Evolutionary conservation across 1,284 basidiomycete genomes (phyloP).

Genomic region (Malassezia furfur): DNA sequence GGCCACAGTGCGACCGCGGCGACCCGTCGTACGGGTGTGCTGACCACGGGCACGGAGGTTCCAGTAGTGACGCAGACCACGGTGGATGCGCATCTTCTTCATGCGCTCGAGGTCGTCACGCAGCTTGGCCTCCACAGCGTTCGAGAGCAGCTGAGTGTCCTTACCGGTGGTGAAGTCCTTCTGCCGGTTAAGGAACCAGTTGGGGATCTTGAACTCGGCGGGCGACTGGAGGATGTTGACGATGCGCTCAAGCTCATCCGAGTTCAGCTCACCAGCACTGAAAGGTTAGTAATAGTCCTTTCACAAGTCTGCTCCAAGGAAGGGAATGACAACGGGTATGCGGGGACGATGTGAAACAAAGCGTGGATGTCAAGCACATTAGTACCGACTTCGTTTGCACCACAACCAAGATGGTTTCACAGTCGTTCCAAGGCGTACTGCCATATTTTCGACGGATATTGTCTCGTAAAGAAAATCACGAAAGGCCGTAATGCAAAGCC

Average conservation of each 20-base stretch:
- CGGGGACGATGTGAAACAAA: background rate
- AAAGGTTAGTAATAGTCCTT: constrained; percentile 7
- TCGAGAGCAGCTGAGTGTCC: constrained; percentile 89
- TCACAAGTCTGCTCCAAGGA: too few relatives aligned
- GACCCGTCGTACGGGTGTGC: constrained; percentile 98
- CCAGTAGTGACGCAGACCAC: constrained; percentile 97
- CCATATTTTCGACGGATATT: too few relatives aligned
- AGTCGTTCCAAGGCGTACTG: too few relatives aligned
- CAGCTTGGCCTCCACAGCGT: constrained; percentile 94
- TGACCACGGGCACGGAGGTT: constrained; percentile 81
- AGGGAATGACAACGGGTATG: background rate
- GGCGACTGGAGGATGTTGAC: constrained; percentile 99
- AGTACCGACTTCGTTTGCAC: too few relatives aligned
- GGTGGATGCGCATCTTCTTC: constrained; percentile 98
- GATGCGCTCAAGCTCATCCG: constrained; percentile 93
- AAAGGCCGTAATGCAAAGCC: too few relatives aligned
- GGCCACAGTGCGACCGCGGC: constrained; percentile 48
- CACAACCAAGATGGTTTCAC: too few relatives aligned
- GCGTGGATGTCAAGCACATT: background rate
- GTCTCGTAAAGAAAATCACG: too few relatives aligned
- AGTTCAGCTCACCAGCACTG: constrained; percentile 87
- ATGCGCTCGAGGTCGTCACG: constrained; percentile 96
- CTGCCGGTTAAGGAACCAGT: constrained; percentile 99
- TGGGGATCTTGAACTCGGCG: constrained; percentile 97
- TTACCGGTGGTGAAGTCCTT: constrained; percentile 97